These are phyloP conservation scores for Trichoderma koningiopsis DNA, from an alignment of 2,329 filamentous ascomycete species.

Conservation along the genomic window DNA sequence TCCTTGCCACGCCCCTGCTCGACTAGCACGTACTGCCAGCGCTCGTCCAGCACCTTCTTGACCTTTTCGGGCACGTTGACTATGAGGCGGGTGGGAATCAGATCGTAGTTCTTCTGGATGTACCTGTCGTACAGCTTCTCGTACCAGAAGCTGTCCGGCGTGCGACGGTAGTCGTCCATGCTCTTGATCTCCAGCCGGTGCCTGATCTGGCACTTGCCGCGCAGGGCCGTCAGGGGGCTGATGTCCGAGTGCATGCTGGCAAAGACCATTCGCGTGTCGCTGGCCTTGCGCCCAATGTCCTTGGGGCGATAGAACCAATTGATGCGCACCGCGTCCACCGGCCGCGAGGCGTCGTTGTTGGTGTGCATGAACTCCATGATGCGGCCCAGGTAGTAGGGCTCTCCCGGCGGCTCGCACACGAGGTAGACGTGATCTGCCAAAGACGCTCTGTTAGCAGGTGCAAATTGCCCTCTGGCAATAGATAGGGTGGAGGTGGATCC, in stretches of 20 bases:
- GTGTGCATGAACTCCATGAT: slow-evolving; percentile 97
- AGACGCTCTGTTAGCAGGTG: slow-evolving; percentile 36
- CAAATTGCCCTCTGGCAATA: slow-evolving; percentile 25
- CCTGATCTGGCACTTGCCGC: slow-evolving; percentile 88
- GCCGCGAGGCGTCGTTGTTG: slow-evolving; percentile 70
- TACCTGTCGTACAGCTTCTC: slow-evolving; percentile 98
- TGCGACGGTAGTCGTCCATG: slow-evolving; percentile 81
- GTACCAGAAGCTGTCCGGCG: slow-evolving; percentile 90
- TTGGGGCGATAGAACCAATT: slow-evolving; percentile 99
- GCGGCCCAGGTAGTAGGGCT: slow-evolving; percentile 95
- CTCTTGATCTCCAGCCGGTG: slow-evolving; percentile 85
- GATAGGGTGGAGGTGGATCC: slow-evolving; percentile 25
- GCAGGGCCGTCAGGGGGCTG: slow-evolving; percentile 86
- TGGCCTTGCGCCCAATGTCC: slow-evolving; percentile 89
- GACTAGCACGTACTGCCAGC: slow-evolving; percentile 95
- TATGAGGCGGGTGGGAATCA: slow-evolving; percentile 87
- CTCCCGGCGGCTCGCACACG: slow-evolving; percentile 93
- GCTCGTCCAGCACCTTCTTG: slow-evolving; percentile 92
- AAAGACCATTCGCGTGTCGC: slow-evolving; percentile 88
- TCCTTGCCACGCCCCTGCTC: slow-evolving; percentile 94
- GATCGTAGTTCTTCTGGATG: slow-evolving; percentile 96
- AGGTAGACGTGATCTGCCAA: slow-evolving; percentile 79
- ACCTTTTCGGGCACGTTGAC: slow-evolving; percentile 96
- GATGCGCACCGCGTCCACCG: slow-evolving; percentile 84
- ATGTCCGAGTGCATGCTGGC: slow-evolving; percentile 99